Evolutionary conservation across 139 green algal species (phyloP).

Genomic region (Nannochloris sp.): DNA sequence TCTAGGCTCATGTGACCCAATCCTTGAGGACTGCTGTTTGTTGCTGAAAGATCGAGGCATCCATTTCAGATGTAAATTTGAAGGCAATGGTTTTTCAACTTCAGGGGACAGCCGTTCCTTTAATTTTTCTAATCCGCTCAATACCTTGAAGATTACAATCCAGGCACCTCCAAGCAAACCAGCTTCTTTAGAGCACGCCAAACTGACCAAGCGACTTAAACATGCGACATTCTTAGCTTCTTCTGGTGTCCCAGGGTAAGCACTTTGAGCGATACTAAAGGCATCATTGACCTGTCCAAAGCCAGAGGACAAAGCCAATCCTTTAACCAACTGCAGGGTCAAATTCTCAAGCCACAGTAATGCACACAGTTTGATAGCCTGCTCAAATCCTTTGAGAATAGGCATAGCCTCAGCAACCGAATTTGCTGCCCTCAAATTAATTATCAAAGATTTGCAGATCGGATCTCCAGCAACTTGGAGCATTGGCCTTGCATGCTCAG

Average conservation of each 20-base stretch:
- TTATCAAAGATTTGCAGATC: conserved; percentile 38
- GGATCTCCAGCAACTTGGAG: conserved; percentile 55
- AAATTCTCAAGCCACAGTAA: conserved; percentile 54
- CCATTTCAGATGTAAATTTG: neutral
- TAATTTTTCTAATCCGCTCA: conserved; percentile 60
- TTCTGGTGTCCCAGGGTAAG: conserved; percentile 4
- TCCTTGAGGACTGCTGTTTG: no score
- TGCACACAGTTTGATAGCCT: conserved; percentile 43
- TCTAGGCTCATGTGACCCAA: neutral
- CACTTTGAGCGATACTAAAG: neutral
- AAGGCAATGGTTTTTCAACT: neutral
- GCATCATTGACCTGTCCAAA: neutral
- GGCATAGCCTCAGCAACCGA: conserved; percentile 16
- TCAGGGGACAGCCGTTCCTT: conserved; percentile 8
- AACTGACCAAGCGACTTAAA: conserved; percentile 46
- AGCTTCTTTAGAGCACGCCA: conserved; percentile 46
- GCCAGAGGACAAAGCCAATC: conserved; percentile 29
- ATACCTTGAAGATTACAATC: conserved; percentile 56
- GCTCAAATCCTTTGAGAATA: conserved; percentile 33
- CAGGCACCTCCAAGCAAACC: conserved; percentile 62
- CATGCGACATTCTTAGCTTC: conserved; percentile 48
- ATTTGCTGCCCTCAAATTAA: conserved; percentile 27
- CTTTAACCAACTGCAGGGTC: conserved; percentile 36
- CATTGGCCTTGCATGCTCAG: conserved; percentile 72
- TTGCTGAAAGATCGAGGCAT: no score